Evolutionary conservation across 768 basidiomycete genomes (phyloP), one percentile per base, ranked within the genome.

Genomic region (Tubosaeta sp.): DNA sequence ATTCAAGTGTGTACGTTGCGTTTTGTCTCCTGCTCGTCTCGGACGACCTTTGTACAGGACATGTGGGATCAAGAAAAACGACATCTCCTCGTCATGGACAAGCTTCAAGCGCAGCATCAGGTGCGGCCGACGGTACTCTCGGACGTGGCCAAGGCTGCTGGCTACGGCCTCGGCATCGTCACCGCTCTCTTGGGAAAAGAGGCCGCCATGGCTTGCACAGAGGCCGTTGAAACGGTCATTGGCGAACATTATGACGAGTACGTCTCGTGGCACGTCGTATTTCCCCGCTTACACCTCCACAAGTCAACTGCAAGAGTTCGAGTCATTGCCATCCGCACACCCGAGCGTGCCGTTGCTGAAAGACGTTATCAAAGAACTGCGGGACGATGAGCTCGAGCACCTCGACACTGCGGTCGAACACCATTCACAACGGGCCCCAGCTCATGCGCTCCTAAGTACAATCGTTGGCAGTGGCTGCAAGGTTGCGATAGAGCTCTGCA

Each of bases 11-110:
- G 80, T 70, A 24, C n/a, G n/a, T 29, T 21, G 34, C 39, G 31
- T 35, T 19, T 38, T 39, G 13, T 46, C 34, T 49, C 19, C 35
- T 31, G 42, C 16, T 48, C 40, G 12, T 44, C 45, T 49, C 48
- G 41, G 21, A 29, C 49, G 53, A 35, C 51, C 27, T 31, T 38
- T 30, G 44, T 13, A n/a, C 36, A 97, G 94, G 87, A 90, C 53
- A 98, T 98, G 94, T 97, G 94, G 93, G 83, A 91, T 30, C 92
- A 92, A 65, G 94, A 98, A 69, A 89, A 87, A 72, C 91, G 90
- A 65, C 94, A 98, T 68, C 74, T 98, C 12, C 63, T 71, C 0
- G 90, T 93, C 29, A 90, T 95, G 84, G 81, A 94, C 63, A 86
- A 82, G 60, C 70, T 98, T 18, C 89, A 89, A 58, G 58, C 78